A percentile compares a stretch with the other conserved stretches of the same genome.
Evolutionary conservation across 1,139 yeast genomes (phyloP).

Genomic region (Zygotorulaspora mrakii): DNA sequence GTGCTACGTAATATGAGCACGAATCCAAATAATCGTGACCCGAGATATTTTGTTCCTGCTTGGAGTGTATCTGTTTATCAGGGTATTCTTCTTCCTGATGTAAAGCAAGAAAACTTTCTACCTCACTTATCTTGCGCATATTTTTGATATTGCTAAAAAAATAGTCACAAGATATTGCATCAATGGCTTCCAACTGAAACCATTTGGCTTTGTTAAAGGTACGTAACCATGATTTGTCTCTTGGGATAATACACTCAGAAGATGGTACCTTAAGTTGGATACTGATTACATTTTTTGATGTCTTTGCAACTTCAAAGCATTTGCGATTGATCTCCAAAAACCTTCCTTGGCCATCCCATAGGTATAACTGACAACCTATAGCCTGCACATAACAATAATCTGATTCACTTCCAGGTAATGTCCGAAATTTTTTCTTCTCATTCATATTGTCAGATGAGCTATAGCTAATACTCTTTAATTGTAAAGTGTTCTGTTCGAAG

Average conservation of each 20-base stretch:
- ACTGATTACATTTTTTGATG: conserved; percentile 16
- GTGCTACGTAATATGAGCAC: not conserved
- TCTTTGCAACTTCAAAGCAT: conserved; percentile 14
- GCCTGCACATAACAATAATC: conserved; percentile 18
- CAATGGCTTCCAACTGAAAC: conserved; percentile 18
- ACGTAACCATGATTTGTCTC: conserved; percentile 6
- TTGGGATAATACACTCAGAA: conserved; percentile 8
- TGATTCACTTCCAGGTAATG: not conserved
- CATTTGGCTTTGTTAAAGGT: conserved; percentile 13
- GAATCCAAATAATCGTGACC: conserved; percentile 1
- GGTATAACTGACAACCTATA: conserved; percentile 14
- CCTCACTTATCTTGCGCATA: conserved; percentile 27
- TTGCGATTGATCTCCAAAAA: conserved; percentile 21
- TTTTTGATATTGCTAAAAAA: conserved; percentile 16
- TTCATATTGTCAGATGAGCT: conserved; percentile 6
- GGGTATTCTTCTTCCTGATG: conserved; percentile 15
- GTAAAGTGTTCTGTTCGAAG: conserved; percentile 4
- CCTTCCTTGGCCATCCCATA: conserved; percentile 22
- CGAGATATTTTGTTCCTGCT: conserved; percentile 1
- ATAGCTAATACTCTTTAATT: conserved; percentile 11
- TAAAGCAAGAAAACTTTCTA: conserved; percentile 21
- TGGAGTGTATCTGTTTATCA: not conserved
- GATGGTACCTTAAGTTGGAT: conserved; percentile 14
- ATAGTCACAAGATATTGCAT: conserved; percentile 6
- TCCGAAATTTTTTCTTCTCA: conserved; percentile 3